These are phyloP conservation scores for Ochetophila trinervis DNA, from an alignment of 306 rosid species.

Conservation along the genomic window DNA sequence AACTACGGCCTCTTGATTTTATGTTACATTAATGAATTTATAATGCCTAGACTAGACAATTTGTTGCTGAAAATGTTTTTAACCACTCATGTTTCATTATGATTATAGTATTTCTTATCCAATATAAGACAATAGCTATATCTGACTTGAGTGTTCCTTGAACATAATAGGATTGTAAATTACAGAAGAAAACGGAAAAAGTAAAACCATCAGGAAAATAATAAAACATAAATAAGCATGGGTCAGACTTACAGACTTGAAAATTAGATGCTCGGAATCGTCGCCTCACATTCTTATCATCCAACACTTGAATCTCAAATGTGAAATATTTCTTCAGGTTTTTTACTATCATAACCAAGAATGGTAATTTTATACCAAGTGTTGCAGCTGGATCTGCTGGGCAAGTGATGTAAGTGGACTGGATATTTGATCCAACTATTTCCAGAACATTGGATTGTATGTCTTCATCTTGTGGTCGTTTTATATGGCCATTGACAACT, in stretches of 20 bases:
- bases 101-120: neutral
- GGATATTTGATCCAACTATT: constrained; percentile 86
- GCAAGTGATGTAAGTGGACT: constrained; percentile 87
- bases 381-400: constrained; percentile 97
- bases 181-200: neutral
- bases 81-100: neutral
- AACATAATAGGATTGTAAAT: neutral
- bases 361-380: constrained; percentile 89
- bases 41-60: neutral
- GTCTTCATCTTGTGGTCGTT: constrained; percentile 96
- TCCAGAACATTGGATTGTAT: constrained; percentile 92
- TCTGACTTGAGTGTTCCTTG: constrained; percentile 4
- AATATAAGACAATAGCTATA: neutral
- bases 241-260: constrained; percentile 96
- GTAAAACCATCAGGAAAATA: constrained; percentile 16
- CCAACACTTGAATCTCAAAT: constrained; percentile 92
- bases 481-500: constrained; percentile 84
- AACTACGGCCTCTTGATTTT: no score
- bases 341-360: constrained; percentile 87
- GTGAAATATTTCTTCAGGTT: constrained; percentile 90
- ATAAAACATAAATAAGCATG: constrained; percentile 39
- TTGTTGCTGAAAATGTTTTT: neutral
- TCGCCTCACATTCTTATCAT: constrained; percentile 89
- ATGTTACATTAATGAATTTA: no score
- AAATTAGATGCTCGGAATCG: constrained; percentile 95